Evolutionary conservation across 108 stramenopile genomes (phyloP), one percentile per base, ranked within the genome.

Genomic region (Fragilariopsis cylindrus): DNA sequence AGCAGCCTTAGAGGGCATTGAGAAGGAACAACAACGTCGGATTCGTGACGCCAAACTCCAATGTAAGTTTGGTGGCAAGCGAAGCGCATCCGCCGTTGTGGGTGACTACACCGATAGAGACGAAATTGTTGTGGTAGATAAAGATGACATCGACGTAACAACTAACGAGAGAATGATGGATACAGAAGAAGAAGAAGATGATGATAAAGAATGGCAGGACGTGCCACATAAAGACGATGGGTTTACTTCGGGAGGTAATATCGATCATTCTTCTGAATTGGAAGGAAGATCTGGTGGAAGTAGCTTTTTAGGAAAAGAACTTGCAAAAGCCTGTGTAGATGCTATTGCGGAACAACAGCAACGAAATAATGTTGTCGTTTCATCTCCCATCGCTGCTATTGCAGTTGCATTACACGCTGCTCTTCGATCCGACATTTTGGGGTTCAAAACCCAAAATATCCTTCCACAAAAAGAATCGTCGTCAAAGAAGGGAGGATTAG

Each of bases 391-490:
- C 15, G 88, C 88, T 16, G 93, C 91, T 9, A 53, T 92, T 56
- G 88, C 83, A 8, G 55, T 89, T 58, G 87, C 80, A 7, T 52
- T 94, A 21, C 93, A 94, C 75, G 77, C 85, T 9, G 80, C 90
- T 1, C 40, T 94, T 16, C 53, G 85, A 72, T 78, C 82, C 40
- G 62, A 80, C 8, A n/a, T 44, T 7, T 60, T 83, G 62, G 78
- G 78, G 8, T 87, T 91, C 74, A 66, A 72, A 48, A 91, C 90
- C 77, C 91, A 89, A 9, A 89, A 90, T 21, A 65, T 90, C 48
- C 30, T 30, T 30, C 30, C 30, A 30, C 30, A 30, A 2, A 90
- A 90, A 7, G 78, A 81, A 50, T 48, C 16, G 49, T 56, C 56
- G 4, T 5, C 66, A 41, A 42, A 21, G 60, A 77, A 71, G 55